phyloP scores from a whole-genome alignment of 192 early-diverging fungal genomes.

The Backusella parvicylindrica region DNA sequence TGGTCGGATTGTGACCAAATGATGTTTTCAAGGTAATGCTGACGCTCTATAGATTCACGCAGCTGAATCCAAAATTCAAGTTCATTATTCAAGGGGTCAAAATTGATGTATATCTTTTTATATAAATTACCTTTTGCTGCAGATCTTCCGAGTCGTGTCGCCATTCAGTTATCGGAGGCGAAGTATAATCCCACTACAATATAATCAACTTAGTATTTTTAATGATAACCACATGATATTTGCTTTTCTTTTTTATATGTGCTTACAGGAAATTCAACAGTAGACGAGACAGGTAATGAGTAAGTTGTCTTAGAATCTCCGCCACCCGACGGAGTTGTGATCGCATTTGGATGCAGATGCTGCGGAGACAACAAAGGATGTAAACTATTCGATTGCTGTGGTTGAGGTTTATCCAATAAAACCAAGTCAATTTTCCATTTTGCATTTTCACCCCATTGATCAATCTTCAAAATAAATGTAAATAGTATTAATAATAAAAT shows the following conservation, averaged over 20 bases:
- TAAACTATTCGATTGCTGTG: not conserved
- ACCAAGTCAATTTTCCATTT: slow-evolving; percentile 33
- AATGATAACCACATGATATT: slow-evolving; percentile 3
- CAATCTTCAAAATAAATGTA: slow-evolving; percentile 13
- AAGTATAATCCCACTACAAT: slow-evolving; percentile 13
- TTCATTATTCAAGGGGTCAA: slow-evolving; percentile 6
- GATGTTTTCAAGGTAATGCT: slow-evolving; percentile 11
- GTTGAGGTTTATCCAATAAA: slow-evolving; percentile 19
- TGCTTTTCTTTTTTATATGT: not conserved
- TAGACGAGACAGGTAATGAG: slow-evolving; percentile 8
- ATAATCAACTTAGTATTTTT: slow-evolving; percentile 4
- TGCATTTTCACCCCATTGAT: slow-evolving; percentile 32
- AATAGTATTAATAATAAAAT: not conserved
- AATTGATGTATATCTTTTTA: not conserved
- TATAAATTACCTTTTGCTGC: slow-evolving; percentile 17
- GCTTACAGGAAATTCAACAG: slow-evolving; percentile 17
- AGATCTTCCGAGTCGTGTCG: slow-evolving; percentile 14
- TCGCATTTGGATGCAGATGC: not conserved
- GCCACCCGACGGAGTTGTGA: not conserved
- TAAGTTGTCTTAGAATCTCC: not conserved
- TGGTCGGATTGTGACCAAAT: slow-evolving; percentile 22
- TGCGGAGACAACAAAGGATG: slow-evolving; percentile 10
- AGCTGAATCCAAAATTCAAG: slow-evolving; percentile 12
- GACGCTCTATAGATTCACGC: slow-evolving; percentile 16
- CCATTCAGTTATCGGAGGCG: not conserved